Evolutionary conservation across 352 stramenopile species (phyloP).

Genomic region (Phytopythium vexans): DNA sequence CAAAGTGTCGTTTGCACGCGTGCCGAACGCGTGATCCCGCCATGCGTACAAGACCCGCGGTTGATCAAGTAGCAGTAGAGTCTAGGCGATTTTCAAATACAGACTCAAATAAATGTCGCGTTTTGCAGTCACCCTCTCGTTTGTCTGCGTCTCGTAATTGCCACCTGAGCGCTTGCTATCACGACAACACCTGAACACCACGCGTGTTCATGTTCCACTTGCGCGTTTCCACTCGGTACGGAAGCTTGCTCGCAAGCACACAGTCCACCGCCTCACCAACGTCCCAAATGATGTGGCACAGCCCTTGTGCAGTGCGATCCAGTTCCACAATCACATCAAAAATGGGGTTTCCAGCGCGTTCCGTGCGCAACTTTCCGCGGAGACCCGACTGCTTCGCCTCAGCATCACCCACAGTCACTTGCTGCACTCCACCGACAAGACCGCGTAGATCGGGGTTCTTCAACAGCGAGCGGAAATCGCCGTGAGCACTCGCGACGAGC

Average conservation of each 20-base stretch:
- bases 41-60: too few species aligned
- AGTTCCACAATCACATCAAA: conserved; percentile 89
- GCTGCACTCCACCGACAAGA: conserved; percentile 73
- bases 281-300: conserved; percentile 68
- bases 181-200: conserved; percentile 29
- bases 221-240: conserved; percentile 36
- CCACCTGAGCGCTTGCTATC: too few species aligned
- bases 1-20: too few species aligned
- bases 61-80: too few species aligned
- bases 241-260: conserved; percentile 34
- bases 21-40: too few species aligned
- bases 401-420: conserved; percentile 58
- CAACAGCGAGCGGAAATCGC: conserved; percentile 75
- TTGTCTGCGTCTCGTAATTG: too few species aligned
- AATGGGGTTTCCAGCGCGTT: conserved; percentile 52
- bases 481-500: conserved; percentile 83
- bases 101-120: too few species aligned
- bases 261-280: conserved; percentile 64
- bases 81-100: too few species aligned
- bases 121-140: too few species aligned
- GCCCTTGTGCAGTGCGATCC: conserved; percentile 37
- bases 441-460: conserved; percentile 78
- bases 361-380: conserved; percentile 36
- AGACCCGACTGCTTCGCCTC: conserved; percentile 26
- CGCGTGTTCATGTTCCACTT: conserved; percentile 20